These are phyloP conservation scores for Leptographium procerum DNA, from an alignment of 2,329 filamentous ascomycete genomes.

Conservation along the genomic window DNA sequence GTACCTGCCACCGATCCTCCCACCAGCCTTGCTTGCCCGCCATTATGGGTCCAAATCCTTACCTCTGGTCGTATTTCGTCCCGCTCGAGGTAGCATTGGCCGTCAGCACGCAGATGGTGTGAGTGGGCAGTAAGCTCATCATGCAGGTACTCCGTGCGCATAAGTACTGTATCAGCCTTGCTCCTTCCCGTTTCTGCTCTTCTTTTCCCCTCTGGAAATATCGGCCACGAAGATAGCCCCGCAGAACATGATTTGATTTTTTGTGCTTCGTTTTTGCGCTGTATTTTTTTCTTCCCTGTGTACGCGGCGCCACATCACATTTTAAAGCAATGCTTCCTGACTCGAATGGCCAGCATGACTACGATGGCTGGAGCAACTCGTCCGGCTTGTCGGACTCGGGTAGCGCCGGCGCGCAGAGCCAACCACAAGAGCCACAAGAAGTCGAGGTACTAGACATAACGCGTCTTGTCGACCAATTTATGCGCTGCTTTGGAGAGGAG, in stretches of 20 bases:
- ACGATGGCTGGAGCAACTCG: background rate
- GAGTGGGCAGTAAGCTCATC: background rate
- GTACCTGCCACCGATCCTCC: background rate
- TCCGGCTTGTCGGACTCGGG: background rate
- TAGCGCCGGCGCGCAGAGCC: background rate
- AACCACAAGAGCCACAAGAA: background rate
- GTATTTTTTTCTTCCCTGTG: background rate
- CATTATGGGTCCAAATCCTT: background rate
- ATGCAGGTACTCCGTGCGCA: background rate
- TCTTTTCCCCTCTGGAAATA: background rate
- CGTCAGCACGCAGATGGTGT: background rate
- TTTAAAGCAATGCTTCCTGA: background rate
- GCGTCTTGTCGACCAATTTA: background rate
- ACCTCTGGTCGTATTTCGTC: background rate
- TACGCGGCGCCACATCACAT: background rate
- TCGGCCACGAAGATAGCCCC: too few species aligned
- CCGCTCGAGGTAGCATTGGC: background rate
- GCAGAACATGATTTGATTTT: background rate
- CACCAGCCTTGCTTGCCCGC: background rate
- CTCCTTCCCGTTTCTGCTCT: background rate
- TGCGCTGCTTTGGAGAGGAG: background rate
- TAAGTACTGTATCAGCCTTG: background rate
- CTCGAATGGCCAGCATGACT: background rate
- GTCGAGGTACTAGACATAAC: background rate
- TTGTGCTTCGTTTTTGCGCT: background rate